Base-by-base conservation (phyloP, 306 rosid species). In the Vicia faba region DNA sequence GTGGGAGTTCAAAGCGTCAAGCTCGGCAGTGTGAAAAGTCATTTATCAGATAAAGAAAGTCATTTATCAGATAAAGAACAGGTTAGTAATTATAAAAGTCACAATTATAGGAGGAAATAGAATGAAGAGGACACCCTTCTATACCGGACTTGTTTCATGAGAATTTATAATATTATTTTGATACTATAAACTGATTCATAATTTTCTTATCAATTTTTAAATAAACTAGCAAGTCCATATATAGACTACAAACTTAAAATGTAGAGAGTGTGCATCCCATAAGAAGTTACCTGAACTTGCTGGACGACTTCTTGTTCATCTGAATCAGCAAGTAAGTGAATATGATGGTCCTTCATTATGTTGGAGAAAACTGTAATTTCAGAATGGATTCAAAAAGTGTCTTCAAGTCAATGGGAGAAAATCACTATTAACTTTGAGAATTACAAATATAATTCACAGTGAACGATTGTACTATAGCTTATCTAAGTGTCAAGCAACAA, bases 301-400 rank as follows among this genome's bases (percentile, higher is more conserved):
- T 82, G 99, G 61, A 93, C 99, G 78, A 80, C 86, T 84, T 93
- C 99, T 76, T 84, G 97, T 64, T 86, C 99, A 76, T 93, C 99
- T 33, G 97, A 84, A 83, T 93, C 99, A 55, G 97, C 99, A 75
- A 93, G 83, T 33, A 77, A 38, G 68, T 88, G 97, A 84, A 93
- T 87, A 76, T 93, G 96, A 73, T 89, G 80, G 79, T 90, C 96
- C 95, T 88, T 90, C 96, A 93, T 68, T 70, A 93, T 75, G 88
- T 88, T 93, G 90, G 99, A 89, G 95, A 93, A 93, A 86, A 86
- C 97, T 93, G 97, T 71, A 72, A 87, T 79, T 78, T 80, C 76
- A 70, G 82, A 66, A 85, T 66, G 41, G 73, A 48, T 77, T 76
- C 71, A 87, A 75, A 85, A 83, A 81, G 67, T 49, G 78, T 75